These are phyloP conservation scores for Madurella mycetomatis DNA, from an alignment of 2,329 filamentous ascomycete species.

Conservation along the genomic window DNA sequence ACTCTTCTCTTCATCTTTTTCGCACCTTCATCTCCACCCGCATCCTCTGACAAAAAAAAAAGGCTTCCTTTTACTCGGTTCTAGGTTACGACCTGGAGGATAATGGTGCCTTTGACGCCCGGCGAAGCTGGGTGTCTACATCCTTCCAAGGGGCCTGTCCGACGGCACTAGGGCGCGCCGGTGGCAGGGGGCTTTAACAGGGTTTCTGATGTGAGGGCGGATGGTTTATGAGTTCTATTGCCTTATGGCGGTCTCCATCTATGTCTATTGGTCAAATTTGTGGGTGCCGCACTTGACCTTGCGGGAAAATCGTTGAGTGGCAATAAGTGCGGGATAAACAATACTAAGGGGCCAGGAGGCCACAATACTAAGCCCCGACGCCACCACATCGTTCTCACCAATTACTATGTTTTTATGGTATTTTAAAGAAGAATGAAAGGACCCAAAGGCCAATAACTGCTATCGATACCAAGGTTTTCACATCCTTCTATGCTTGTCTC, in stretches of 20 bases:
- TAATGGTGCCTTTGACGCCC: no score
- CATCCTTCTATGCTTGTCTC: not conserved
- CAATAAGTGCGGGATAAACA: constrained; percentile 16
- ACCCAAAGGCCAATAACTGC: not conserved
- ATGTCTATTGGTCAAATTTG: not conserved
- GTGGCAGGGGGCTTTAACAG: no score
- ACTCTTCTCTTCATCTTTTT: not conserved
- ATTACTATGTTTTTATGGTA: not conserved
- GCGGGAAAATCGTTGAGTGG: not conserved
- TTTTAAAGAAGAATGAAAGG: not conserved
- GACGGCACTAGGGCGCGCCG: no score
- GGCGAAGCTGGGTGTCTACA: not conserved
- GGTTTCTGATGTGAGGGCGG: no score
- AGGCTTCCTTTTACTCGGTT: constrained; percentile 38
- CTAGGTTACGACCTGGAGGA: constrained; percentile 17
- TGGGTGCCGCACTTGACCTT: not conserved
- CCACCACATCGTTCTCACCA: constrained; percentile 13
- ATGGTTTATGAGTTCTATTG: not conserved
- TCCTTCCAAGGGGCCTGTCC: no score
- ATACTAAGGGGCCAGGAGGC: constrained; percentile 24
- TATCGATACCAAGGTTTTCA: not conserved
- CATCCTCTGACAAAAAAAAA: constrained; percentile 4
- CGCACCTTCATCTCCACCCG: not conserved
- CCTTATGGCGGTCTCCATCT: not conserved
- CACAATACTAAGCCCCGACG: constrained; percentile 31